phyloP scores from a whole-genome alignment of 345 rosid species.

The Rhodomyrtus tomentosa region DNA sequence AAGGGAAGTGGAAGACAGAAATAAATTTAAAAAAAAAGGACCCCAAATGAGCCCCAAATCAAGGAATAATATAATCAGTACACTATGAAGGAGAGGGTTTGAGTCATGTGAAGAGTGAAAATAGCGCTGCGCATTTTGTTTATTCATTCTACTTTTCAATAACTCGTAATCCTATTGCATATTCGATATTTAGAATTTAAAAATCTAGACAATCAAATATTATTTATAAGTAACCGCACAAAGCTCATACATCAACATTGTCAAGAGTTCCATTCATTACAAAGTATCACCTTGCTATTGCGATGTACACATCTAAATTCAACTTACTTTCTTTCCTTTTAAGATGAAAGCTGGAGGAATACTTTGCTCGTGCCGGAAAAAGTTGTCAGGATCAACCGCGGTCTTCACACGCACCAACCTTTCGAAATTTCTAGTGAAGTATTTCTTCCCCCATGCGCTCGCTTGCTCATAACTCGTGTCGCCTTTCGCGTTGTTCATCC shows the following conservation, averaged over 20 bases:
- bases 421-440: slow-evolving; percentile 7
- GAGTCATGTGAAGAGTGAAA: too few species aligned
- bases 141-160: too few species aligned
- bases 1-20: too few species aligned
- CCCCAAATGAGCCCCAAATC: too few species aligned
- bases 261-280: not conserved
- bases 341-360: not conserved
- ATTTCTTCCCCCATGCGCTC: slow-evolving; percentile 17
- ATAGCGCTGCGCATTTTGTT: too few species aligned
- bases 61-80: too few species aligned
- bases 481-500: not conserved
- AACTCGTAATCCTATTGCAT: too few species aligned
- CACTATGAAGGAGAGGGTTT: too few species aligned
- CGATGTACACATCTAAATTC: not conserved
- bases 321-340: too few species aligned
- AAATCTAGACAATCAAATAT: too few species aligned
- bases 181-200: too few species aligned
- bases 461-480: slow-evolving; percentile 11
- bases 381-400: slow-evolving; percentile 18
- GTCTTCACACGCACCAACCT: slow-evolving; percentile 25
- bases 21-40: too few species aligned
- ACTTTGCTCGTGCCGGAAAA: not conserved
- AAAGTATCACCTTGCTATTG: not conserved
- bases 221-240: not conserved
- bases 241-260: not conserved